Base-by-base conservation (phyloP, 768 basidiomycete genomes). In the Mycena belliarum region DNA sequence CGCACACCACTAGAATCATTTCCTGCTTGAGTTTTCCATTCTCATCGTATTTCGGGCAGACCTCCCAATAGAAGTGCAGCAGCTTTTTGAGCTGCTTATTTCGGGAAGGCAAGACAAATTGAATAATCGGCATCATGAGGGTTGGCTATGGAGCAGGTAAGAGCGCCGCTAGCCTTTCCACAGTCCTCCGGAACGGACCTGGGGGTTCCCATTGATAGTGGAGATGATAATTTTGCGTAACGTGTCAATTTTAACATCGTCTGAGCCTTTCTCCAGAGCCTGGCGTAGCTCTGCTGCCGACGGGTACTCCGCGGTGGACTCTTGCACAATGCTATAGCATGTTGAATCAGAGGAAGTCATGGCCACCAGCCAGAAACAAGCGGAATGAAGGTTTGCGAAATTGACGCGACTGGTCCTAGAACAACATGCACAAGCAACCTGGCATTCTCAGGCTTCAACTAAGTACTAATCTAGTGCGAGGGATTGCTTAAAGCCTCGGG, bases 1-100 rank as follows among this genome's bases (percentile, higher is more conserved):
- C 93, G 71, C 72, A 95, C 93, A 95, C 95, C 29, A 98, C 96
- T 50, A 98, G 84, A 69, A 98, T 98, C 96, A 98, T 98, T 78
- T 99, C 96, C 75, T 98, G 97, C 82, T 96, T 98, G 64, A 98
- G 75, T 76, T 98, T 98, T 48, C 96, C 96, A 63, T 85, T 88
- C 67, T 98, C 96, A 66, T 98, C 96, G 61, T 95, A 88, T 73
- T 98, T 98, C 10, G 96, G 96, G 75, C 95, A 98, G 21, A 98
- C 90, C 76, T 98, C 93, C 92, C 92, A 95, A 72, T 95, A 95
- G 70, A 93, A 94, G 73, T 94, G 93, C 35, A 98, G 78, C 62
- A 97, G 76, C 78, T 98, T 99, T 86, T 99, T 98, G 70, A 98
- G 84, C 58, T 88, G 87, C 79, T 99, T 98, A 78, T 91, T 95